Evolutionary conservation across 179 eudicot genomes (phyloP), one percentile per base, ranked within the genome.

Genomic region (Corrigiola litoralis): DNA sequence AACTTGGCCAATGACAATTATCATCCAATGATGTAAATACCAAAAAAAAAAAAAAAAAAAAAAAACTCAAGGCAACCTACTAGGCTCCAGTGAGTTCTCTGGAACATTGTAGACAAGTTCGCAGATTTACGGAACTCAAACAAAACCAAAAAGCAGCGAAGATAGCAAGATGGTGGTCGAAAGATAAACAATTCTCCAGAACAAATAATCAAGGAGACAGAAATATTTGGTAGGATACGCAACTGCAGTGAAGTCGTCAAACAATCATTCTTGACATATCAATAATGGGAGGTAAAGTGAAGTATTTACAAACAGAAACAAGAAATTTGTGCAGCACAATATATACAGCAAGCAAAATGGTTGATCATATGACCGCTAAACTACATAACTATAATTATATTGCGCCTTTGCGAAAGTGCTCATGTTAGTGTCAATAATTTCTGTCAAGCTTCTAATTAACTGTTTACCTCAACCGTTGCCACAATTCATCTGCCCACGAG

Each of bases 391-490:
- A 63, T 18, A 37, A 55, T 24, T 4, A 46, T 52, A 48, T 12
- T 17, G 21, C 53, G 41, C 66, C 52, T 65, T 48, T 58, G 62
- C 53, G 44, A 31, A 68, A 61, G 64, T 38, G 45, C 58, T 73
- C 45, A 67, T 25, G 49, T 46, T 32, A 68, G 50, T 49, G 53
- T 67, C 56, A 66, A 66, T 68, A 36, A 62, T 40, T n/a, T 69
- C 72, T 55, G 59, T 50, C 61, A 74, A 62, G 73, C 73, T 67
- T 73, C 77, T 57, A 74, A 68, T 28, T 54, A 67, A 73, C 72
- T 55, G 69, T 53, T 68, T 74, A 74, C 78, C 78, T 74, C 61
- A 69, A 68, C 34, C 44, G 33, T 29, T 31, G 73, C 60, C 65
- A 68, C 29, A 48, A 53, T 55, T 38, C 40, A 57, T 47, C 70